A percentile compares a stretch with the other conserved stretches of the same genome.
Conservation (phyloP, 192 early-diverging fungal species). For the Mortierella claussenii region DNA sequence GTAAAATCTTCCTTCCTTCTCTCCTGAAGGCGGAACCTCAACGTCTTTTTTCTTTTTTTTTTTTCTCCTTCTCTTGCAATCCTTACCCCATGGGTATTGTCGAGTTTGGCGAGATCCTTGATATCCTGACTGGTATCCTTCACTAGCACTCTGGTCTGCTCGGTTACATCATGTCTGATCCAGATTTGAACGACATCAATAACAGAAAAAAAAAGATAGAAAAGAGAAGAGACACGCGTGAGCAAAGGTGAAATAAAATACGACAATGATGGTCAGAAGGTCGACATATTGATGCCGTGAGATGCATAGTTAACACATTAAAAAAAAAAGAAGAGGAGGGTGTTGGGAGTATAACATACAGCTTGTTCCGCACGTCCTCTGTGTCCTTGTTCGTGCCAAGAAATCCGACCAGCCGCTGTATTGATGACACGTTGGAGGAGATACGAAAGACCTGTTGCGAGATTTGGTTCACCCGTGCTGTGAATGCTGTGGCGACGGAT, state of each 20-base stretch:
- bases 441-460: constrained; percentile 90
- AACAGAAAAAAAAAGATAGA: not conserved
- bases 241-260: not conserved
- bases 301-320: too few species aligned
- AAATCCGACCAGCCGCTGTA: constrained; percentile 79
- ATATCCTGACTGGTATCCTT: constrained; percentile 81
- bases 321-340: constrained; percentile 7
- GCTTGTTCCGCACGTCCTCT: constrained; percentile 73
- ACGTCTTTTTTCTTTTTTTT: not conserved
- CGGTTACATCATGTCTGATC: constrained; percentile 82
- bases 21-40: not conserved
- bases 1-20: not conserved
- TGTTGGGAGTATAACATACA: constrained; percentile 60
- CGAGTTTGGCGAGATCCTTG: constrained; percentile 75
- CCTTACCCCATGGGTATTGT: constrained; percentile 54
- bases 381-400: constrained; percentile 85
- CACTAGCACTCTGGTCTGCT: constrained; percentile 83
- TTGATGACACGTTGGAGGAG: constrained; percentile 84
- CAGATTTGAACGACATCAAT: too few species aligned
- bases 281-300: too few species aligned
- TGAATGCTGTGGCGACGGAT: too few species aligned
- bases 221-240: not conserved
- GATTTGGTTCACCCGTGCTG: constrained; percentile 61
- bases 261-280: constrained; percentile 4
- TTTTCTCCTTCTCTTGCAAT: not conserved